A percentile compares a stretch with the other conserved stretches of the same genome.
Conservation (phyloP, 352 stramenopile species). For the Phytopythium oedochilum region DNA sequence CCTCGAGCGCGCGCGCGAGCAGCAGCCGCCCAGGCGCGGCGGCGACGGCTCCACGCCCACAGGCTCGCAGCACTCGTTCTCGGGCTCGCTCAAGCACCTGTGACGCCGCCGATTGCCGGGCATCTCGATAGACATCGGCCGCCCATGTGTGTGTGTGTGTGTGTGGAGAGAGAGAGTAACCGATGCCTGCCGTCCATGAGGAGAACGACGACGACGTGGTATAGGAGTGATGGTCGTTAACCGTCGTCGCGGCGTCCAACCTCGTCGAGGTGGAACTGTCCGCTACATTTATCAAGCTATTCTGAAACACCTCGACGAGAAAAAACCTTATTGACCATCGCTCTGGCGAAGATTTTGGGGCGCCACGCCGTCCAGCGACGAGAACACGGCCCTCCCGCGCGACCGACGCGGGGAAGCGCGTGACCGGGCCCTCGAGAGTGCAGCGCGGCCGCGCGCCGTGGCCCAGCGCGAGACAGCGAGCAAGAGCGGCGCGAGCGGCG, state of each 20-base stretch:
- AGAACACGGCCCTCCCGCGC: slow-evolving; percentile 1
- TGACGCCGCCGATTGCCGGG: too few species aligned
- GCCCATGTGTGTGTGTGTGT: too few species aligned
- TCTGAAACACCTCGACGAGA: slow-evolving; percentile 3
- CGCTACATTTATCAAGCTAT: slow-evolving; percentile 12
- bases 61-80: slow-evolving; percentile 4
- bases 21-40: slow-evolving; percentile 30
- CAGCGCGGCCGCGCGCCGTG: slow-evolving; percentile 1
- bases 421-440: slow-evolving; percentile 4
- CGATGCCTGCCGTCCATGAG: too few species aligned
- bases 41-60: slow-evolving; percentile 20
- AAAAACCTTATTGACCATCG: slow-evolving; percentile 29
- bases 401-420: slow-evolving; percentile 1
- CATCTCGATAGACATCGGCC: too few species aligned
- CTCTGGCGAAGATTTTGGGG: slow-evolving; percentile 32
- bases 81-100: slow-evolving; percentile 8
- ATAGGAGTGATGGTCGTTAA: slow-evolving; percentile 6
- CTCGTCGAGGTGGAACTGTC: slow-evolving; percentile 3
- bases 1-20: slow-evolving; percentile 53
- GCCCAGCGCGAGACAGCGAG: neutral
- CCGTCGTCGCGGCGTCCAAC: slow-evolving; percentile 1
- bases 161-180: neutral
- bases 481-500: neutral
- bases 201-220: too few species aligned
- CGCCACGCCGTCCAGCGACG: slow-evolving; percentile 25